Evolutionary conservation across 352 stramenopile species (phyloP).

Genomic region (Globisporangium heterothallicum): DNA sequence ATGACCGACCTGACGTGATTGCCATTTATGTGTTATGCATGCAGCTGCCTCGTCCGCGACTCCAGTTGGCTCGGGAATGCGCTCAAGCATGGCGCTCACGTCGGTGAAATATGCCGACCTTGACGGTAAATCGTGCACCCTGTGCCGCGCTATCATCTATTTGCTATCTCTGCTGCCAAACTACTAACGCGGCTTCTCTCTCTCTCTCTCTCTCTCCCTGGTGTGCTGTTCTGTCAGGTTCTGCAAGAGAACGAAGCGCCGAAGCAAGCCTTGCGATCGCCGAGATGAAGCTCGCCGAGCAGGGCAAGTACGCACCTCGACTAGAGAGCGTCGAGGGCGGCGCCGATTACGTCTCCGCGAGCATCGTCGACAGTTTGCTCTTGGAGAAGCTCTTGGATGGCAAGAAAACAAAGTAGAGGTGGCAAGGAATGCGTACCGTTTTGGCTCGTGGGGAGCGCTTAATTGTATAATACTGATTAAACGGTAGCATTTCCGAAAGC

Average conservation of each 20-base stretch:
- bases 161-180: not conserved
- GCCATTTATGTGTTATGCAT: not conserved
- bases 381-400: slow-evolving; percentile 28
- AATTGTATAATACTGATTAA: too few relatives aligned
- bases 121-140: slow-evolving; percentile 10
- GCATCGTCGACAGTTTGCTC: slow-evolving; percentile 73
- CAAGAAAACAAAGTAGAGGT: slow-evolving; percentile 2
- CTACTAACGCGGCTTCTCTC: not conserved
- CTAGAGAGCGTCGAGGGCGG: slow-evolving; percentile 70
- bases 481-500: too few relatives aligned
- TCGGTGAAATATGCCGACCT: slow-evolving; percentile 21
- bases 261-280: slow-evolving; percentile 56
- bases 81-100: slow-evolving; percentile 38
- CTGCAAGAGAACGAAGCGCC: slow-evolving; percentile 16
- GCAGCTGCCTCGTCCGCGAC: not conserved
- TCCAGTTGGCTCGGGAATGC: not conserved
- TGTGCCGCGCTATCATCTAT: too few relatives aligned
- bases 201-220: too few relatives aligned
- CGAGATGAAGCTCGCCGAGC: slow-evolving; percentile 51
- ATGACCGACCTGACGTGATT: not conserved
- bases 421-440: not conserved
- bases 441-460: too few relatives aligned
- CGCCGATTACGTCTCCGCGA: slow-evolving; percentile 76
- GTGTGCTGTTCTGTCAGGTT: too few relatives aligned
- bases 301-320: slow-evolving; percentile 40